Conservation (phyloP, 176 grass and related monocot genomes). For the Aegilops longissima region DNA sequence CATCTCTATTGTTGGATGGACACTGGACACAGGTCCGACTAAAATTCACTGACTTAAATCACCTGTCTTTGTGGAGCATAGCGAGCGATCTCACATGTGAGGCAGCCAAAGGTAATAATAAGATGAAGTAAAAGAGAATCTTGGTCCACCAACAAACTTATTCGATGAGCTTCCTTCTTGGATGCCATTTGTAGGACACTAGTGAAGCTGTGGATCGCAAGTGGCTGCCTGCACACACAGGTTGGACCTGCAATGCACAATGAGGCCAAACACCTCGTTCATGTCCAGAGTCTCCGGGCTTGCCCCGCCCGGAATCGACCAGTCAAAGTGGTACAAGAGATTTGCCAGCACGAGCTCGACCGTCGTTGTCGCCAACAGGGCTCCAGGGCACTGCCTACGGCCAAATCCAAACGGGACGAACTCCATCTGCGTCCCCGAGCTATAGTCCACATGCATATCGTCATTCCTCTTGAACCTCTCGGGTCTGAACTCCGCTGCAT, state of each 20-base stretch:
- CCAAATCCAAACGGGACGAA: constrained; percentile 30
- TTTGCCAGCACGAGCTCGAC: constrained; percentile 8
- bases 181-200: too few species aligned
- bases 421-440: background rate
- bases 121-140: too few species aligned
- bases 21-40: too few species aligned
- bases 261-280: constrained; percentile 23
- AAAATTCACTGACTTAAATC: too few species aligned
- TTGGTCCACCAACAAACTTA: too few species aligned
- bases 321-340: constrained; percentile 31
- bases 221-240: background rate
- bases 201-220: background rate
- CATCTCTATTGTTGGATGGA: too few species aligned
- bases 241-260: background rate
- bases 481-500: constrained; percentile 28
- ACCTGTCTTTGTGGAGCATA: too few species aligned
- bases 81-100: too few species aligned
- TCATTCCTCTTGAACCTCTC: constrained; percentile 18
- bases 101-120: too few species aligned
- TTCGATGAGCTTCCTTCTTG: too few species aligned
- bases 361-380: background rate
- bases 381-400: constrained; percentile 29
- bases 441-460: background rate
- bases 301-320: constrained; percentile 6
- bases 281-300: constrained; percentile 17